These are phyloP conservation scores for Choanephora cucurbitarum DNA, from an alignment of 371 early-diverging fungal genomes.

Conservation along the genomic window DNA sequence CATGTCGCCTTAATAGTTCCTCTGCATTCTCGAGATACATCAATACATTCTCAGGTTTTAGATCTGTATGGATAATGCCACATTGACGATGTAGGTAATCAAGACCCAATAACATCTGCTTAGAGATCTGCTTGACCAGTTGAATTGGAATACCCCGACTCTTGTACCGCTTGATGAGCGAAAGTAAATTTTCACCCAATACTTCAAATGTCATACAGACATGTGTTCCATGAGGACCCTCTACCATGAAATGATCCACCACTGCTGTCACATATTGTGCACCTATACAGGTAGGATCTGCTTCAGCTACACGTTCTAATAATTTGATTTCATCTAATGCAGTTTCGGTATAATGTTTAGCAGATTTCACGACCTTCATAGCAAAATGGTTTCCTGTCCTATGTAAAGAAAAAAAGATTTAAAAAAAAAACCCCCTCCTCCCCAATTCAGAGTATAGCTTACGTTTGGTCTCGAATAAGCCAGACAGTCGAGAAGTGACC, in stretches of 20 bases:
- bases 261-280: slow-evolving; percentile 79
- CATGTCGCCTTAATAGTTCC: slow-evolving; percentile 49
- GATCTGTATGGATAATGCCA: slow-evolving; percentile 97
- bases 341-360: slow-evolving; percentile 93
- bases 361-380: slow-evolving; percentile 95
- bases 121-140: slow-evolving; percentile 87
- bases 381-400: slow-evolving; percentile 84
- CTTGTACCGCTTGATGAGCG: slow-evolving; percentile 74
- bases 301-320: slow-evolving; percentile 72
- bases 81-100: slow-evolving; percentile 94
- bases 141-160: slow-evolving; percentile 85
- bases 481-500: slow-evolving; percentile 99
- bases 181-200: slow-evolving; percentile 91
- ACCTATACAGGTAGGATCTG: slow-evolving; percentile 63
- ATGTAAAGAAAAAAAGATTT: slow-evolving; percentile 4
- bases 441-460: slow-evolving; percentile 19
- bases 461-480: slow-evolving; percentile 83
- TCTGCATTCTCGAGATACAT: slow-evolving; percentile 89
- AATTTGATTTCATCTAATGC: slow-evolving; percentile 96
- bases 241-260: slow-evolving; percentile 85
- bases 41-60: slow-evolving; percentile 97
- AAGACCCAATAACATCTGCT: slow-evolving; percentile 88
- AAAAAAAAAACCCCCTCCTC: not conserved
- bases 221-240: slow-evolving; percentile 91
- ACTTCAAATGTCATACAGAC: slow-evolving; percentile 98